Conservation (phyloP, 179 eudicot genomes). For the Beta macrorhiza region DNA sequence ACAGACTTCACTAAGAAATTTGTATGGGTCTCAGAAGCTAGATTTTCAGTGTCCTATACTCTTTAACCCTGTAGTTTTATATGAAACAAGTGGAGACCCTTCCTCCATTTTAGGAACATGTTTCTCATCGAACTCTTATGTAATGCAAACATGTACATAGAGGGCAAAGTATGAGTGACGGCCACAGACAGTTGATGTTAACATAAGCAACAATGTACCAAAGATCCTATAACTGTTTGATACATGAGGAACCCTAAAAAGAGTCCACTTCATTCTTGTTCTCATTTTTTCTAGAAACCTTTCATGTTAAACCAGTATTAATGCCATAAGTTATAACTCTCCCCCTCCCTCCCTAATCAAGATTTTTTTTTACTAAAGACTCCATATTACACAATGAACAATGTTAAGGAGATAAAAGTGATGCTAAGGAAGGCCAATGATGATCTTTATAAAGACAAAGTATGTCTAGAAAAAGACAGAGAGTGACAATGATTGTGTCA, state of each 20-base stretch:
- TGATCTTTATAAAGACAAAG: too few species aligned
- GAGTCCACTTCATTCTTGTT: background rate
- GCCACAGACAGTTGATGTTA: background rate
- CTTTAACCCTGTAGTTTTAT: background rate
- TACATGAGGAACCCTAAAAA: background rate
- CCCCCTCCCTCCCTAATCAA: background rate
- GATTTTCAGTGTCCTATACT: background rate
- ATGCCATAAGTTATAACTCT: background rate
- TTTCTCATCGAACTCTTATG: background rate
- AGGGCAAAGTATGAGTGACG: background rate
- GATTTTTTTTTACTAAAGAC: background rate
- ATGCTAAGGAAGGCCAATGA: too few species aligned
- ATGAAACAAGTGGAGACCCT: background rate
- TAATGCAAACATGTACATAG: background rate
- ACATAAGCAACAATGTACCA: background rate
- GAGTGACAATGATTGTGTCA: too few species aligned
- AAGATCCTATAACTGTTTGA: background rate
- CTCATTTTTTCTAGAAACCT: background rate
- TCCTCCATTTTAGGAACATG: background rate
- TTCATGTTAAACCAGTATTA: background rate
- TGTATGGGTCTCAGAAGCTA: background rate
- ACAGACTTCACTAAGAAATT: background rate
- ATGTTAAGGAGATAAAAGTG: background rate
- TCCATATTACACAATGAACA: background rate
- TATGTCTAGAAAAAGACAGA: too few species aligned